phyloP scores from a whole-genome alignment of 2,329 filamentous ascomycete genomes.

The Coniochaeta hoffmannii region DNA sequence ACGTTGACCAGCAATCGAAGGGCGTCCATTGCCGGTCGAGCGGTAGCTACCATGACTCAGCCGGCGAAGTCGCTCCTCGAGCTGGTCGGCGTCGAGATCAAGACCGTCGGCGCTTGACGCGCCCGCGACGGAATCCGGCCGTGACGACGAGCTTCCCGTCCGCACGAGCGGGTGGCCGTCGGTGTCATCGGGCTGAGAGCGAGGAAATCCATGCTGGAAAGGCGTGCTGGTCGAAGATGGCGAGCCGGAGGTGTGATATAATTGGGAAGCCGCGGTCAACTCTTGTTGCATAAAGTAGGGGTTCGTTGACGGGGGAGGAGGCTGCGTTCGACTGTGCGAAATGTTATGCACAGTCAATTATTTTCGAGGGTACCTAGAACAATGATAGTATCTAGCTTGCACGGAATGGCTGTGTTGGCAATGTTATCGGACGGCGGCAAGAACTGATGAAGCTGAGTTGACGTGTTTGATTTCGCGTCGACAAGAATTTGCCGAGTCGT shows the following conservation, averaged over 20 bases:
- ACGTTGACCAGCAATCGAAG: slow-evolving; percentile 38
- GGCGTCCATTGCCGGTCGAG: slow-evolving; percentile 18
- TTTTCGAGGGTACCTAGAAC: background rate
- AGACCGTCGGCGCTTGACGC: slow-evolving; percentile 19
- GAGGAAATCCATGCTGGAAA: slow-evolving; percentile 51
- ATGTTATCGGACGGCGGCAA: background rate
- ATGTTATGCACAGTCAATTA: slow-evolving; percentile 39
- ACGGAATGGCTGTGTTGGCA: background rate
- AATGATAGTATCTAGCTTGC: background rate
- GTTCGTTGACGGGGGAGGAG: slow-evolving; percentile 24
- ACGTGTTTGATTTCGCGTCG: slow-evolving; percentile 1
- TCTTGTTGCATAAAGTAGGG: slow-evolving; percentile 59
- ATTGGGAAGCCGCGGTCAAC: slow-evolving; percentile 38
- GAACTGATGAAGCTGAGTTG: background rate
- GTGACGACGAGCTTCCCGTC: slow-evolving; percentile 29
- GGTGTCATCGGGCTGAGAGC: slow-evolving; percentile 30
- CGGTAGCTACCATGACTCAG: slow-evolving; percentile 34
- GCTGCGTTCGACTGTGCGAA: slow-evolving; percentile 40
- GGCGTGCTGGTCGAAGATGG: slow-evolving; percentile 20
- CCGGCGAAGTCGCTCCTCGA: slow-evolving; percentile 45
- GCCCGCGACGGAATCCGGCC: slow-evolving; percentile 18
- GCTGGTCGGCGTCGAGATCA: slow-evolving; percentile 32
- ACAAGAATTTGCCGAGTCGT: background rate
- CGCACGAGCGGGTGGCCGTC: slow-evolving; percentile 25
- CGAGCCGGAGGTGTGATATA: slow-evolving; percentile 28